Percentiles rank a stretch among this genome's conserved stretches.
Evolutionary conservation across 352 stramenopile genomes (phyloP).

Genomic region (Phytophthora podocarpi): DNA sequence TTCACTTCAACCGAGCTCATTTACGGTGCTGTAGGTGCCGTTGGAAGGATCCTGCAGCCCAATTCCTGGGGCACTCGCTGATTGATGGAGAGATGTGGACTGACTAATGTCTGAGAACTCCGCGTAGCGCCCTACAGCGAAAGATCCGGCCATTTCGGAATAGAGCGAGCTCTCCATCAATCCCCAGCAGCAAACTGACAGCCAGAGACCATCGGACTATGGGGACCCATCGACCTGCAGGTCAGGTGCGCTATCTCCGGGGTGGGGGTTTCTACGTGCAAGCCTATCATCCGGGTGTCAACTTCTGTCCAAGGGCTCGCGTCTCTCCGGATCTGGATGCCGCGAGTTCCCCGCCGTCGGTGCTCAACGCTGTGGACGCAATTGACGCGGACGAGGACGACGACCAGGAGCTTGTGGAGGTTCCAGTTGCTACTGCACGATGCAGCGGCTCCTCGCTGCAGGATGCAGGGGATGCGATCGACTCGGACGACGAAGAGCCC

Average conservation of each 20-base stretch:
- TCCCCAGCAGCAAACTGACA: slow-evolving; percentile 5
- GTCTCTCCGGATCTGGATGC: background rate
- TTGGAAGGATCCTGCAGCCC: too few species aligned
- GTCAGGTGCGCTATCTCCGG: background rate
- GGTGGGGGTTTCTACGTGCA: slow-evolving; percentile 13
- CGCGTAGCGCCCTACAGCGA: background rate
- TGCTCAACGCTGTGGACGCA: slow-evolving; percentile 1
- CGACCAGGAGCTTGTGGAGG: background rate
- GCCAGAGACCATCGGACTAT: background rate
- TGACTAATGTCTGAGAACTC: slow-evolving; percentile 9
- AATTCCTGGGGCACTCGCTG: background rate
- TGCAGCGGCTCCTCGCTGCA: background rate
- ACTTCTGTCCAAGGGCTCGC: background rate
- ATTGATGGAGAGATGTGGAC: slow-evolving; percentile 16
- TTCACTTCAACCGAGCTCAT: too few species aligned
- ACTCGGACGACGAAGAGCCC: slow-evolving; percentile 1
- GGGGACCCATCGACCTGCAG: background rate
- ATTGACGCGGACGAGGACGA: slow-evolving; percentile 7
- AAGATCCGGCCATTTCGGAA: slow-evolving; percentile 24
- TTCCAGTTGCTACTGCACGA: background rate
- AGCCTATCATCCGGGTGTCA: background rate
- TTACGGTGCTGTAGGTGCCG: too few species aligned
- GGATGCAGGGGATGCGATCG: slow-evolving; percentile 6
- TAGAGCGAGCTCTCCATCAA: slow-evolving; percentile 14
- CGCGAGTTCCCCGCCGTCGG: too few species aligned